A percentile compares a stretch with the other conserved stretches of the same genome.
These are phyloP conservation scores for Verticillium isaacii DNA, from an alignment of 2,329 filamentous ascomycete species.

Conservation along the genomic window DNA sequence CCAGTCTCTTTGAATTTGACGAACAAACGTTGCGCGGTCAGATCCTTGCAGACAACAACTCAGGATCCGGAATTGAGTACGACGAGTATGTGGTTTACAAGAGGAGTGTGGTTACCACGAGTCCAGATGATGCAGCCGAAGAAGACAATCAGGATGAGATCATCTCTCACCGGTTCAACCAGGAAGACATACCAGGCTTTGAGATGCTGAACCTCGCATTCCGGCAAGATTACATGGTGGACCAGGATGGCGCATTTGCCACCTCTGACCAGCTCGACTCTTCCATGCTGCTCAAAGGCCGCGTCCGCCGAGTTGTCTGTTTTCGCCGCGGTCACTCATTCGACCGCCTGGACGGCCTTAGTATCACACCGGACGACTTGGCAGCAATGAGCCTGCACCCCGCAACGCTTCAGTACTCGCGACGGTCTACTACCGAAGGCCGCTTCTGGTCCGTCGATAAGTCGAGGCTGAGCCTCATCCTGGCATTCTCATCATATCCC, in stretches of 20 bases:
- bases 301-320: slow-evolving; percentile 31
- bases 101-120: slow-evolving; percentile 11
- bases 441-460: slow-evolving; percentile 33
- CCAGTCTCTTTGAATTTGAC: not conserved
- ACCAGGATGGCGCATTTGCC: slow-evolving; percentile 18
- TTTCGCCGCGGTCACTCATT: slow-evolving; percentile 26
- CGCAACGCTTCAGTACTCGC: slow-evolving; percentile 32
- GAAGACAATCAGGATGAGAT: slow-evolving; percentile 8
- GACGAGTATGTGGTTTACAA: slow-evolving; percentile 33
- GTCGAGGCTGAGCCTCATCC: slow-evolving; percentile 32
- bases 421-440: slow-evolving; percentile 31
- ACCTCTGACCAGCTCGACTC: slow-evolving; percentile 5
- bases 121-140: slow-evolving; percentile 2
- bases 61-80: slow-evolving; percentile 27
- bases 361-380: slow-evolving; percentile 27
- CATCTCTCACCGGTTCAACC: slow-evolving; percentile 26
- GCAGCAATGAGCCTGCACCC: slow-evolving; percentile 30
- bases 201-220: slow-evolving; percentile 26
- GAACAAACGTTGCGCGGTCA: not conserved
- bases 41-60: not conserved
- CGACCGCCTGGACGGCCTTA: slow-evolving; percentile 28
- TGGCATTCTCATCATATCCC: slow-evolving; percentile 39
- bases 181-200: slow-evolving; percentile 24
- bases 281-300: slow-evolving; percentile 21
- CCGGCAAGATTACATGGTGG: slow-evolving; percentile 21